Evolutionary conservation across 495 filamentous ascomycete species (phyloP).

Genomic region (Hyaloscypha variabilis): DNA sequence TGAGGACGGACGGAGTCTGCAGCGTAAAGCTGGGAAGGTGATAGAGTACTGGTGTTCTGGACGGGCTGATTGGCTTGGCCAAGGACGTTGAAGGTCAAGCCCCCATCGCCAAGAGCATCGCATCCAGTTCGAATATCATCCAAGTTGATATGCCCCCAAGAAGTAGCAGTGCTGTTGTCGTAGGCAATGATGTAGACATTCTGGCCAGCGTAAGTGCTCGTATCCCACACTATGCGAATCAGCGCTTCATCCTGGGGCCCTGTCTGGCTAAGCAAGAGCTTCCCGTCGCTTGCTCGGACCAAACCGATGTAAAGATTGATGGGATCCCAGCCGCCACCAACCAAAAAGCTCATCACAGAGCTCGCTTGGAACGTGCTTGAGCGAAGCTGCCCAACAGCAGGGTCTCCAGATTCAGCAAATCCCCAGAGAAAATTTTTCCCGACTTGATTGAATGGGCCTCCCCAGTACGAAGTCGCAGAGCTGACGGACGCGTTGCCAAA

Average conservation of each 20-base stretch:
- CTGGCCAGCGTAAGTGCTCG: slow-evolving; percentile 23
- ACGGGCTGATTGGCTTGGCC: slow-evolving; percentile 27
- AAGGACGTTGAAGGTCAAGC: slow-evolving; percentile 24
- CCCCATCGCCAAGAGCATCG: slow-evolving; percentile 21
- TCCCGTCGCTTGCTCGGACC: slow-evolving; percentile 14
- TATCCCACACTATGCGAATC: slow-evolving; percentile 28
- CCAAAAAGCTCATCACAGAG: slow-evolving; percentile 25
- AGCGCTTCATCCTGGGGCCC: slow-evolving; percentile 23
- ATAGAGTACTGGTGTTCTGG: background rate
- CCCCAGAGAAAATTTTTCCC: slow-evolving; percentile 25
- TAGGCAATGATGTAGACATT: slow-evolving; percentile 20
- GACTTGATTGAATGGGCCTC: slow-evolving; percentile 21
- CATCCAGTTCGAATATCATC: slow-evolving; percentile 28
- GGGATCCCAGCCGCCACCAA: slow-evolving; percentile 24
- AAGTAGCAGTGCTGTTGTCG: slow-evolving; percentile 24
- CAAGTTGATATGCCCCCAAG: slow-evolving; percentile 23
- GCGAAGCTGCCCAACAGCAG: slow-evolving; percentile 6
- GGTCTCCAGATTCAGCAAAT: slow-evolving; percentile 18
- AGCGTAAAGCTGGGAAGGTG: slow-evolving; percentile 13
- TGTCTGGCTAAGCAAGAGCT: slow-evolving; percentile 20
- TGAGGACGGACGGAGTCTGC: slow-evolving; percentile 24
- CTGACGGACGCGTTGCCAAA: slow-evolving; percentile 20
- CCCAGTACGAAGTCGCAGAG: slow-evolving; percentile 19
- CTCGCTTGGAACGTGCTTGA: slow-evolving; percentile 26
- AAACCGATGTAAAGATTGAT: slow-evolving; percentile 20